A percentile compares a stretch with the other conserved stretches of the same genome.
phyloP scores from a whole-genome alignment of 768 basidiomycete genomes.

The Rubroboletus satanas region DNA sequence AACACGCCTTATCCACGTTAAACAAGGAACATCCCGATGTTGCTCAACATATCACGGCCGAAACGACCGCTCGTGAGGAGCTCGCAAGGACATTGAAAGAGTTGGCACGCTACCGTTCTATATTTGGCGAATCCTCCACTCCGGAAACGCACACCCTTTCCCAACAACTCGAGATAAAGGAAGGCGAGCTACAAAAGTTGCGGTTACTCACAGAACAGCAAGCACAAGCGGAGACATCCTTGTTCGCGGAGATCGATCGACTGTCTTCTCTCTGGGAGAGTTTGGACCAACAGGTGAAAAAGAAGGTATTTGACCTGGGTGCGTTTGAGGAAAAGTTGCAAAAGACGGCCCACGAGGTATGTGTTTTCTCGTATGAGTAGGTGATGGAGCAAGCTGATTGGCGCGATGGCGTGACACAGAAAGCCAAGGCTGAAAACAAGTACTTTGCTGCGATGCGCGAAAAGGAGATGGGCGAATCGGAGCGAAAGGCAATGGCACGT shows the following conservation, averaged over 20 bases:
- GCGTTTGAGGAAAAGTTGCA: conserved; percentile 68
- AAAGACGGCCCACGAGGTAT: conserved; percentile 65
- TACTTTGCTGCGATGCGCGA: conserved; percentile 87
- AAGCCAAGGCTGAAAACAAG: conserved; percentile 95
- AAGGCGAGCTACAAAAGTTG: conserved; percentile 61
- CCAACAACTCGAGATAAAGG: conserved; percentile 58
- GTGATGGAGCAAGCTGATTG: neutral
- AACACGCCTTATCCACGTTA: conserved; percentile 45
- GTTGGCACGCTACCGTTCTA: conserved; percentile 56
- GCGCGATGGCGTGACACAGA: conserved; percentile 42
- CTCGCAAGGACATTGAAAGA: conserved; percentile 44
- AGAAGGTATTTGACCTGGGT: conserved; percentile 80
- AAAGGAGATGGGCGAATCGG: conserved; percentile 76
- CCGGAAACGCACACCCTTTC: conserved; percentile 51
- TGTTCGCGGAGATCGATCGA: conserved; percentile 83
- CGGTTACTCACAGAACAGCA: conserved; percentile 63
- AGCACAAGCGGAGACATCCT: conserved; percentile 61
- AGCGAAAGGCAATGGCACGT: conserved; percentile 61
- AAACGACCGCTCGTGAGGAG: conserved; percentile 48
- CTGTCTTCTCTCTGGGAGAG: conserved; percentile 85
- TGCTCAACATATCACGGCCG: conserved; percentile 44
- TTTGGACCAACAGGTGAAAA: conserved; percentile 74
- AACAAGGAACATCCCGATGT: conserved; percentile 52
- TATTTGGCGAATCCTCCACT: conserved; percentile 56
- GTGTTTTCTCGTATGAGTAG: conserved; percentile 18